Conservation (phyloP, 164 flowering plant genomes). For the Santalum album region DNA sequence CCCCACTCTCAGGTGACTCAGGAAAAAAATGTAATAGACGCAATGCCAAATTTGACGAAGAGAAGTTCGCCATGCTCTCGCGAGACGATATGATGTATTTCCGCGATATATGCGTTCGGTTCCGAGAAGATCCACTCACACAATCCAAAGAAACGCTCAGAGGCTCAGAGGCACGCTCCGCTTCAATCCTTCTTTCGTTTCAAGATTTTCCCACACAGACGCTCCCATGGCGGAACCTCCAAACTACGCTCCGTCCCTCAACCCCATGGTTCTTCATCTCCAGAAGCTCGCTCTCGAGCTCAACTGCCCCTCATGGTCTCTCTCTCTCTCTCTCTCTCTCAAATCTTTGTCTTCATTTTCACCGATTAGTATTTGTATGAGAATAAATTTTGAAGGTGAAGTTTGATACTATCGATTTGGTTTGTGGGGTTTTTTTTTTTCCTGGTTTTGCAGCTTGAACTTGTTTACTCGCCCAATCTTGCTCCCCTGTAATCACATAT, state of each 20-base stretch:
- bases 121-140: too few relatives aligned
- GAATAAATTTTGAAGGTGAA: neutral
- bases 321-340: neutral
- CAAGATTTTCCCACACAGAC: too few relatives aligned
- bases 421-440: constrained; percentile 3
- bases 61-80: too few relatives aligned
- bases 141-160: too few relatives aligned
- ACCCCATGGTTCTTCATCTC: constrained; percentile 44
- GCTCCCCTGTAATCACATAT: constrained; percentile 57
- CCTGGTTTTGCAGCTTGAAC: constrained; percentile 34
- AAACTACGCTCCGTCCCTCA: constrained; percentile 14
- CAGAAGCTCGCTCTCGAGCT: constrained; percentile 60
- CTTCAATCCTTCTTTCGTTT: too few relatives aligned
- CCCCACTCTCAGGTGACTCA: too few relatives aligned
- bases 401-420: neutral
- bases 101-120: too few relatives aligned
- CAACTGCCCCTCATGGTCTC: constrained; percentile 55
- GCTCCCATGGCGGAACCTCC: constrained; percentile 19
- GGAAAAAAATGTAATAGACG: too few relatives aligned
- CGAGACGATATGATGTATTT: too few relatives aligned
- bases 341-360: constrained; percentile 6
- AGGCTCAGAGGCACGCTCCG: too few relatives aligned
- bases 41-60: too few relatives aligned
- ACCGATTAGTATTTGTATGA: neutral
- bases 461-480: constrained; percentile 39